Conservation (phyloP, 2,329 filamentous ascomycete genomes). For the Colletotrichum sp. region DNA sequence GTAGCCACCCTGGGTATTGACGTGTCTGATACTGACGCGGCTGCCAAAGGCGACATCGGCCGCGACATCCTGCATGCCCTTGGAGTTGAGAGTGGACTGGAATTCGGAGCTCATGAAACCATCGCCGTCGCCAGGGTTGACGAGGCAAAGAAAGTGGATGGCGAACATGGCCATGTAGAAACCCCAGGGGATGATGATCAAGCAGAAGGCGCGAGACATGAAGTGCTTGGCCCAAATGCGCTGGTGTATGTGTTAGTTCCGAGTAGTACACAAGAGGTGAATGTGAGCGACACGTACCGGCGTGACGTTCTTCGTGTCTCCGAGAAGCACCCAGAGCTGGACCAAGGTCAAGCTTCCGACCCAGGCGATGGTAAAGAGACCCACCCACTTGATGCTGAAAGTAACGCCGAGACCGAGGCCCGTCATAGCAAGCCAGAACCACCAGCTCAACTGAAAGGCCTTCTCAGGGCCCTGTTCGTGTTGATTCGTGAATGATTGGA, state of each 20-base stretch:
- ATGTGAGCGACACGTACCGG: constrained; percentile 54
- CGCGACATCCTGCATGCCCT: constrained; percentile 93
- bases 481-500: constrained; percentile 94
- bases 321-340: constrained; percentile 94
- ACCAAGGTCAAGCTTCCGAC: constrained; percentile 88
- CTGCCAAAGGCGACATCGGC: constrained; percentile 92
- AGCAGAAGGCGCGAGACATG: constrained; percentile 86
- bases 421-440: constrained; percentile 94
- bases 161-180: constrained; percentile 98
- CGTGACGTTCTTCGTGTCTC: constrained; percentile 85
- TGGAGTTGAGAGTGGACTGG: constrained; percentile 95
- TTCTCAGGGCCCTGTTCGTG: constrained; percentile 90
- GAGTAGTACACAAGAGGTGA: background rate
- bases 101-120: constrained; percentile 99
- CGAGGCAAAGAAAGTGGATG: constrained; percentile 92
- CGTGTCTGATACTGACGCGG: constrained; percentile 84
- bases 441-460: constrained; percentile 91
- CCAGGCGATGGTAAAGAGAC: constrained; percentile 98
- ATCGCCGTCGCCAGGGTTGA: constrained; percentile 95
- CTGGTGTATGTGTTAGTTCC: constrained; percentile 35
- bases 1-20: constrained; percentile 97
- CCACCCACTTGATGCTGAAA: constrained; percentile 98
- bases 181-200: constrained; percentile 84
- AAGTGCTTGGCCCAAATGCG: constrained; percentile 94
- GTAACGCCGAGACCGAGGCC: constrained; percentile 90